Percentiles rank a stretch among this genome's conserved stretches.
Evolutionary conservation across 2,329 filamentous ascomycete species (phyloP).

Genomic region (Calonectria crousiana): DNA sequence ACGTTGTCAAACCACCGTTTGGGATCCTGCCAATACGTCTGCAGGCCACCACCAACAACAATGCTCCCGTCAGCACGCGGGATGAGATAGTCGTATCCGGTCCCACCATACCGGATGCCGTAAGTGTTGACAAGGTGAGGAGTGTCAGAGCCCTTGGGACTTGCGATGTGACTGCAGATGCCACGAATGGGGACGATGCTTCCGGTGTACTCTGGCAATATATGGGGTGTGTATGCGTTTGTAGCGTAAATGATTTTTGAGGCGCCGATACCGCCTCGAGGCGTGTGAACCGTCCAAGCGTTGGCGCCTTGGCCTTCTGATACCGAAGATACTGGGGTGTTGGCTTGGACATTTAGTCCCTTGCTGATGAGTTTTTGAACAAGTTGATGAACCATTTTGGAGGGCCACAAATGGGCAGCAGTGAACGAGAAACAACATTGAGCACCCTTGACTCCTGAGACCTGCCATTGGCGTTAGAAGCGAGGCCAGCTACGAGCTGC

Average conservation of each 20-base stretch:
- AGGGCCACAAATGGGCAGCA: conserved; percentile 34
- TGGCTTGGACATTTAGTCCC: conserved; percentile 26
- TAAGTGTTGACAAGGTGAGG: conserved; percentile 43
- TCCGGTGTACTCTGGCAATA: conserved; percentile 69
- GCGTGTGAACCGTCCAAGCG: conserved; percentile 15
- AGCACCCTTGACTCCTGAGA: conserved; percentile 29
- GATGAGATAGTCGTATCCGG: conserved; percentile 54
- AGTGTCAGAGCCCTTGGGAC: conserved; percentile 30
- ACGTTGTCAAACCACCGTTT: conserved; percentile 59
- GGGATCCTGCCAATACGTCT: conserved; percentile 47
- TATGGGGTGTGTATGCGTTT: conserved; percentile 74
- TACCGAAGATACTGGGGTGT: conserved; percentile 29
- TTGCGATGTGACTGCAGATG: conserved; percentile 47
- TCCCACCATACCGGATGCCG: conserved; percentile 35
- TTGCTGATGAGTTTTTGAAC: conserved; percentile 20
- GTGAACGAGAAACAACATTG: conserved; percentile 34
- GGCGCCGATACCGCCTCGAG: conserved; percentile 61
- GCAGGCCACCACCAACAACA: conserved; percentile 45
- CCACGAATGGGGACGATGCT: conserved; percentile 74
- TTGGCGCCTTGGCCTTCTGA: background rate
- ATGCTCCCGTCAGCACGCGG: conserved; percentile 57
- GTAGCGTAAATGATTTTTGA: conserved; percentile 72
- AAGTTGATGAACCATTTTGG: conserved; percentile 28
- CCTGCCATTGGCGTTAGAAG: background rate
- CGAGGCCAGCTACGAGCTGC: background rate